phyloP scores from a whole-genome alignment of 176 grass and related monocot species.

The Hordeum marinum region DNA sequence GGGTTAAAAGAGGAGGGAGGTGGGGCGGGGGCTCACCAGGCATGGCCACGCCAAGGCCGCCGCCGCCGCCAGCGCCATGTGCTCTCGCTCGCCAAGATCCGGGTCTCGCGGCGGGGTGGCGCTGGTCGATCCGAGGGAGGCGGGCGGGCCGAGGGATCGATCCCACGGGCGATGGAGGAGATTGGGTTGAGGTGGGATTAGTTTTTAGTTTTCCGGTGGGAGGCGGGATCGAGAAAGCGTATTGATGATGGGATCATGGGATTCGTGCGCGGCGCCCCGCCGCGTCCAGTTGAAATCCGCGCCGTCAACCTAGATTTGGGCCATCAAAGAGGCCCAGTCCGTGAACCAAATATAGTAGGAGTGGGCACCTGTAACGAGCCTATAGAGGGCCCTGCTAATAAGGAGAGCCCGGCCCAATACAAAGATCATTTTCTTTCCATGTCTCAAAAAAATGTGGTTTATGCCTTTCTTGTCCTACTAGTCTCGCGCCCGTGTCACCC shows the following conservation, averaged over 20 bases:
- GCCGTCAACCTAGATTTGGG: conserved; percentile 7
- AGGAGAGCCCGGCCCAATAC: background rate
- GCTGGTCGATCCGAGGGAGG: conserved; percentile 44
- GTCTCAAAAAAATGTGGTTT: too few species aligned
- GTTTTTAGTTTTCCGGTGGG: background rate
- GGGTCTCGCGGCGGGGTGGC: conserved; percentile 38
- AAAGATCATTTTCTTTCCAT: background rate
- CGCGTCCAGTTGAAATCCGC: conserved; percentile 30
- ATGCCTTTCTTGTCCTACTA: too few species aligned
- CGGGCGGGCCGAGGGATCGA: conserved; percentile 15
- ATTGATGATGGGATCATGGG: conserved; percentile 44
- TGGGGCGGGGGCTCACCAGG: conserved; percentile 26
- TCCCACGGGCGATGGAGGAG: conserved; percentile 30
- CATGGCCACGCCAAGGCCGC: conserved; percentile 19
- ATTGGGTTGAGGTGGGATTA: conserved; percentile 20
- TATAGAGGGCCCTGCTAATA: background rate
- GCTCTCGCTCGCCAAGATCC: conserved; percentile 36
- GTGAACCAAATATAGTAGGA: too few species aligned
- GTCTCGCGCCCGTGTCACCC: too few species aligned
- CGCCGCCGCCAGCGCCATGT: conserved; percentile 32
- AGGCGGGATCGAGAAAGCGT: conserved; percentile 14
- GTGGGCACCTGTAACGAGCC: too few species aligned
- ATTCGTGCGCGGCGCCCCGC: conserved; percentile 50
- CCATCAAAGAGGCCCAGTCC: background rate
- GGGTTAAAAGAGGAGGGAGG: background rate